Conservation (phyloP, 345 rosid species). For the Eucalyptus shirleyi region DNA sequence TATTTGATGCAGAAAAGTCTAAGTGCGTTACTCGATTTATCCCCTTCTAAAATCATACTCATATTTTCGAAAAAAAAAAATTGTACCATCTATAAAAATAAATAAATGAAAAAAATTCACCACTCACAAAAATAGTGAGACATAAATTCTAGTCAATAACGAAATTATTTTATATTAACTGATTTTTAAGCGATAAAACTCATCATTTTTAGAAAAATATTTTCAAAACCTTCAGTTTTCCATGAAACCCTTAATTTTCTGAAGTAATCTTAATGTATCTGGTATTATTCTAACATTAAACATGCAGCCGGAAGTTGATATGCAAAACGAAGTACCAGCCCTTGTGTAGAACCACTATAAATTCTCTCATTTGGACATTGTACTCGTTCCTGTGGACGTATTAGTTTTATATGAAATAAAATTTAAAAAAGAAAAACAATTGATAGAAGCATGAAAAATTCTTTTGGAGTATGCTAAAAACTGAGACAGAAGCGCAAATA, state of each 20-base stretch:
- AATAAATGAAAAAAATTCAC: too few species aligned
- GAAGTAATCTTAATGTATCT: background rate
- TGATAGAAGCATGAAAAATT: background rate
- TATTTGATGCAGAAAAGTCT: background rate
- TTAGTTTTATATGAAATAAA: background rate
- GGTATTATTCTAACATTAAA: background rate
- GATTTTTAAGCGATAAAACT: too few species aligned
- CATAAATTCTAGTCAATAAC: too few species aligned
- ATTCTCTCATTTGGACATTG: background rate
- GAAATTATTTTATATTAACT: too few species aligned
- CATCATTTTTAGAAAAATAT: background rate
- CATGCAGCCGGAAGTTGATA: background rate
- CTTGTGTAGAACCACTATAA: background rate
- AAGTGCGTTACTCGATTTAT: background rate
- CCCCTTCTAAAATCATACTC: background rate
- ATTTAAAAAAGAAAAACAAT: background rate
- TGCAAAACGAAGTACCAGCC: background rate
- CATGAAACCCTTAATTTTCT: background rate
- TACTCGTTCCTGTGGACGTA: background rate
- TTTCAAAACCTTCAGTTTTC: background rate
- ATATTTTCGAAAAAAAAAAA: too few species aligned
- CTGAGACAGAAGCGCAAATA: background rate
- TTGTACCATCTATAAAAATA: too few species aligned
- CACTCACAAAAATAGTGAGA: too few species aligned
- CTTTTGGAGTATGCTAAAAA: background rate